Evolutionary conservation across 805 yeast species (phyloP), one percentile per base, ranked within the genome.

Genomic region (Candida tibetensis): DNA sequence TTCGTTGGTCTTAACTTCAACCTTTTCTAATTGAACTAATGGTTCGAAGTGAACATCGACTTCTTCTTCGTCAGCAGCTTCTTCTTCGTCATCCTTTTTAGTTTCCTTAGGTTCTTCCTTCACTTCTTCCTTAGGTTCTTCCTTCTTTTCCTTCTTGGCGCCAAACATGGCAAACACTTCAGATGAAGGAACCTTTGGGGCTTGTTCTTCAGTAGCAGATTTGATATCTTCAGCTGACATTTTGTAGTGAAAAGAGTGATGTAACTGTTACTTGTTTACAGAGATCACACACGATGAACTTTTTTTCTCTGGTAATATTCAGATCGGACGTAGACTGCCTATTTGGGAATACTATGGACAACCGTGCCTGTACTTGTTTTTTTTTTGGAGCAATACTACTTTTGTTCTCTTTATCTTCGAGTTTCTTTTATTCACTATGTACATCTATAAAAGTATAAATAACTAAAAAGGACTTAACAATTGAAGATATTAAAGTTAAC

Each of bases 11-110:
- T 90, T 91, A 49, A 91, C 95, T 27, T 93, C 98, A 34, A 93
- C 97, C 66, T 87, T 85, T 69, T 90, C 96, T 53, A 93, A 79
- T 67, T 87, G 85, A 45, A 93, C 97, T 47, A 93, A 72, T 36
- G 99, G 99, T 72, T 91, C 97, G 55, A 93, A 93, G 65, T 93
- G 96, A 46, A 93, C 91, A 53, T 85, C 89, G 40, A 81, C 84
- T 47, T 81, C 81, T 55, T 80, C 90, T 50, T 69, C 74, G 13
- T 48, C 67, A 12, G 76, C 83, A 4, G 66, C 81, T 43, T 71
- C 84, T 15, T 76, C 82, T 17, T 76, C 85, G 14, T 68, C 75
- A 17, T 64, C 66, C 40, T 57, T 55, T 13, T 45, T 46, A 28
- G 51, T 58, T 36, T 69, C 68, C 30, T 64, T 62, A 7, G 51